A percentile compares a stretch with the other conserved stretches of the same genome.
phyloP scores from a whole-genome alignment of 2,329 filamentous ascomycete genomes.

The Rugonectria rugulosa region DNA sequence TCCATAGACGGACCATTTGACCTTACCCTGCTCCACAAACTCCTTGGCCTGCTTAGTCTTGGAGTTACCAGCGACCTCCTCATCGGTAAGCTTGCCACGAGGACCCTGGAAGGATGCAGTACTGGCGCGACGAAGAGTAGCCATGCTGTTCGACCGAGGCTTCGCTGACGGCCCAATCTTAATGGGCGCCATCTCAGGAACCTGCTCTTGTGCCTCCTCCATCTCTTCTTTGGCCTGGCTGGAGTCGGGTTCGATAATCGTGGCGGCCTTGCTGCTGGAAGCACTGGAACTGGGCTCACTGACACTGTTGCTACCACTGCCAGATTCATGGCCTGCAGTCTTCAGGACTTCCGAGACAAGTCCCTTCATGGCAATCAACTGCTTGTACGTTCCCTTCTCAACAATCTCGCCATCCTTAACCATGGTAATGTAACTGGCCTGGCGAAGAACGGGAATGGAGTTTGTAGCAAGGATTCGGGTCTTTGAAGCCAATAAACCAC shows the following conservation, averaged over 20 bases:
- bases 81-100: slow-evolving; percentile 83
- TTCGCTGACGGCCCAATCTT: slow-evolving; percentile 62
- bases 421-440: slow-evolving; percentile 88
- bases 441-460: slow-evolving; percentile 87
- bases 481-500: slow-evolving; percentile 83
- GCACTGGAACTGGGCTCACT: slow-evolving; percentile 54
- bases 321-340: slow-evolving; percentile 70
- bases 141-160: slow-evolving; percentile 72
- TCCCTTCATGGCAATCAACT: slow-evolving; percentile 93
- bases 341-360: slow-evolving; percentile 85
- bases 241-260: slow-evolving; percentile 60
- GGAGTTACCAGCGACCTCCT: slow-evolving; percentile 74
- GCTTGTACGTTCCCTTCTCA: slow-evolving; percentile 89
- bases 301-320: slow-evolving; percentile 47
- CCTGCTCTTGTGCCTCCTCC: slow-evolving; percentile 79
- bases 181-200: slow-evolving; percentile 81
- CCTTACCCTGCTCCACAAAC: slow-evolving; percentile 91
- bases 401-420: slow-evolving; percentile 83
- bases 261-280: slow-evolving; percentile 62
- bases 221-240: slow-evolving; percentile 70
- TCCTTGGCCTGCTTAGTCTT: slow-evolving; percentile 90
- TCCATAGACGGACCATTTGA: slow-evolving; percentile 91
- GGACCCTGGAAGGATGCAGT: slow-evolving; percentile 89
- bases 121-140: slow-evolving; percentile 87
- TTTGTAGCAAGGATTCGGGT: slow-evolving; percentile 95